Conservation (phyloP, 2,329 filamentous ascomycete genomes). For the Aspergillaceae sp. region DNA sequence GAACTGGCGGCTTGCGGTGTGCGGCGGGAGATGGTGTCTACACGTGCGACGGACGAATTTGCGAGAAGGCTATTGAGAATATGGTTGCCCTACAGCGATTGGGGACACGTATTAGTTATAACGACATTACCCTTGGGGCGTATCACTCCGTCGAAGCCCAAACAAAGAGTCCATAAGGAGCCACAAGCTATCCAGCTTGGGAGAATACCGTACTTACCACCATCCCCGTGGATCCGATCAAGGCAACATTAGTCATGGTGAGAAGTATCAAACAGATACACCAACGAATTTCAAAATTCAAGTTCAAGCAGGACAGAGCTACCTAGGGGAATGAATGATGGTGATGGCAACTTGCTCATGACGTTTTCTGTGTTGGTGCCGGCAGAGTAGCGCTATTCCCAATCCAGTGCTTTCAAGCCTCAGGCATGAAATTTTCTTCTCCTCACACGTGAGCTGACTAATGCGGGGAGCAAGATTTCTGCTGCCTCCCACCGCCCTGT, state of each 20-base stretch:
- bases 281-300: no score
- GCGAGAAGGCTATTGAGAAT: conserved; percentile 54
- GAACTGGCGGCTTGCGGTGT: conserved; percentile 32
- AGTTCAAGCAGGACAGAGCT: no score
- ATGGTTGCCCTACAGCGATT: conserved; percentile 54
- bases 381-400: conserved; percentile 2
- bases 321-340: no score
- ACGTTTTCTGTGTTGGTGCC: neutral
- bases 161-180: no score
- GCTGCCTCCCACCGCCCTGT: conserved; percentile 9
- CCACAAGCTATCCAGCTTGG: neutral
- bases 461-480: conserved; percentile 14
- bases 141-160: no score
- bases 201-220: conserved; percentile 32
- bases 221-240: conserved; percentile 42
- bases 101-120: conserved; percentile 1
- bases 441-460: conserved; percentile 6
- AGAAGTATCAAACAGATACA: neutral
- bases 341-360: neutral
- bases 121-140: conserved; percentile 2
- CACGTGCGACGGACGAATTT: conserved; percentile 28
- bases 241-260: conserved; percentile 37
- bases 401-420: neutral
- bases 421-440: neutral
- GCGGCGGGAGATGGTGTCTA: conserved; percentile 41